A percentile compares a stretch with the other conserved stretches of the same genome.
phyloP scores from a whole-genome alignment of 1,284 basidiomycete species.

The Apiotrichum porosum region DNA sequence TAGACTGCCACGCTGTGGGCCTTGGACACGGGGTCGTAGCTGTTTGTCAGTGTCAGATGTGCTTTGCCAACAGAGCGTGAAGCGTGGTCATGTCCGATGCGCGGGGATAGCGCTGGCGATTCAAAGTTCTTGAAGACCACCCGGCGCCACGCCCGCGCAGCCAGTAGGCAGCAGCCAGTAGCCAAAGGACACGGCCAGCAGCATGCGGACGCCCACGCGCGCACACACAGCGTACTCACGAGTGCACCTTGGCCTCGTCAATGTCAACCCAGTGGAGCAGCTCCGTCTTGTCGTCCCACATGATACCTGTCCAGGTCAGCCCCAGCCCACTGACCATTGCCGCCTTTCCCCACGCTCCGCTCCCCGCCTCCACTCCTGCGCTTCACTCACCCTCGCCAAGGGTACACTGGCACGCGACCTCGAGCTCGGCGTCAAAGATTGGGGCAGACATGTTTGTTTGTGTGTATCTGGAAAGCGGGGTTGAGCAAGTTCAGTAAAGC shows the following conservation, averaged over 20 bases:
- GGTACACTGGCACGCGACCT: conserved; percentile 29
- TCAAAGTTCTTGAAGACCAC: too few species aligned
- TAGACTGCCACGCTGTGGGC: conserved; percentile 34
- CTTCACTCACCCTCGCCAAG: conserved; percentile 39
- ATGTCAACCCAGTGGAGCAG: conserved; percentile 47
- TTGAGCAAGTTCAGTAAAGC: too few species aligned
- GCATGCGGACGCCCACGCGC: too few species aligned
- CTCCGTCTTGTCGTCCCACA: conserved; percentile 39
- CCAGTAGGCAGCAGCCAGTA: background rate
- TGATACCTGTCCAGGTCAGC: conserved; percentile 22
- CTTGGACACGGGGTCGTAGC: conserved; percentile 29
- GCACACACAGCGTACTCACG: conserved; percentile 34
- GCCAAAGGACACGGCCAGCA: too few species aligned
- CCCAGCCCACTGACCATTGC: too few species aligned
- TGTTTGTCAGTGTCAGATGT: too few species aligned
- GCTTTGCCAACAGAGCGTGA: too few species aligned
- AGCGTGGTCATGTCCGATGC: background rate
- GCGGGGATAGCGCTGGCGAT: too few species aligned
- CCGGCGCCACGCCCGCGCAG: too few species aligned
- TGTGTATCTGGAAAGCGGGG: too few species aligned
- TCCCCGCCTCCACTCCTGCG: background rate
- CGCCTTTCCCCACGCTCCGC: background rate
- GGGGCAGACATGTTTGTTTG: conserved; percentile 19
- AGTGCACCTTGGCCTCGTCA: conserved; percentile 34
- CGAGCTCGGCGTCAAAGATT: conserved; percentile 31